Conservation (phyloP, 805 yeast species). For the Suhomyces prunicola region DNA sequence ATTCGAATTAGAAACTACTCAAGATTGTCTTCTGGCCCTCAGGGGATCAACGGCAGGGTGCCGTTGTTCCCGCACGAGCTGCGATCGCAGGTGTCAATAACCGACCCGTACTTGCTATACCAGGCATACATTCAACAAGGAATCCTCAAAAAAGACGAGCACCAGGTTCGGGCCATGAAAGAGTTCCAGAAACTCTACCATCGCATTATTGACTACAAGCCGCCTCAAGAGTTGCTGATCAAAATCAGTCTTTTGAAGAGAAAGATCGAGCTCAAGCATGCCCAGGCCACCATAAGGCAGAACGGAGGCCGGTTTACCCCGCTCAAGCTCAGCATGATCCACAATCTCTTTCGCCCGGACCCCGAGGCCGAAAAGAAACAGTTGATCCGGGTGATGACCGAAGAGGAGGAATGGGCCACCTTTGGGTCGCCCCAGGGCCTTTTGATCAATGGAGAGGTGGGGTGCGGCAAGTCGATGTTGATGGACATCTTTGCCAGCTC, state of each 20-base stretch:
- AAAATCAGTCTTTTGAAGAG: constrained; percentile 39
- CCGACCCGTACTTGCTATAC: constrained; percentile 63
- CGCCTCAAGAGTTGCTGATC: constrained; percentile 47
- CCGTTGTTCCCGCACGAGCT: constrained; percentile 17
- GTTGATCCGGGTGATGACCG: constrained; percentile 49
- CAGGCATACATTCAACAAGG: constrained; percentile 52
- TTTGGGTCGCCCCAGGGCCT: constrained; percentile 64
- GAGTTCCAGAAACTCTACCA: constrained; percentile 60
- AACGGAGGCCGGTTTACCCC: constrained; percentile 4
- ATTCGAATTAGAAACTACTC: not conserved
- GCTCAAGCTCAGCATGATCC: constrained; percentile 14
- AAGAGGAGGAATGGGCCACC: constrained; percentile 56
- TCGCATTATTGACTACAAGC: constrained; percentile 56
- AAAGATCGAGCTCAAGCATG: constrained; percentile 33
- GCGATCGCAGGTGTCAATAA: constrained; percentile 37
- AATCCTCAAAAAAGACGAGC: constrained; percentile 49
- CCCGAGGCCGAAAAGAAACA: constrained; percentile 34
- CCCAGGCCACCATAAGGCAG: constrained; percentile 16
- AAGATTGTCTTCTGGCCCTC: constrained; percentile 25
- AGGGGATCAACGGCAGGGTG: constrained; percentile 37
- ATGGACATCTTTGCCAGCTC: constrained; percentile 69
- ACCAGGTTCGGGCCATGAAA: constrained; percentile 60
- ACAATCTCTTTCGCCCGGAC: constrained; percentile 26
- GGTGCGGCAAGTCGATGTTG: constrained; percentile 72
- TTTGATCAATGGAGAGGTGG: constrained; percentile 62